Conservation (phyloP, 2,329 filamentous ascomycete species). For the Phialocephala sp. region DNA sequence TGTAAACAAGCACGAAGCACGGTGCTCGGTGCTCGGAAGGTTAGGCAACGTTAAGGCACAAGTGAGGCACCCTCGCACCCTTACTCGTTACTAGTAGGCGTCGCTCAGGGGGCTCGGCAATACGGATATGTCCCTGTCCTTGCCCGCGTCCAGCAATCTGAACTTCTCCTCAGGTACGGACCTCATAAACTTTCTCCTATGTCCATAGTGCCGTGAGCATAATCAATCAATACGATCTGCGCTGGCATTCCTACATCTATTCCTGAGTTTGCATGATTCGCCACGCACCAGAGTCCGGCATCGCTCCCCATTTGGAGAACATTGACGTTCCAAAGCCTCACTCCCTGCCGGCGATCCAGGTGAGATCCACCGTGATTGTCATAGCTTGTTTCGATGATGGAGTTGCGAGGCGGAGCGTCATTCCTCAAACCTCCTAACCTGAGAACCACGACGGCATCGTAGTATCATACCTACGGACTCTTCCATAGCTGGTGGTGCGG, state of each 20-base stretch:
- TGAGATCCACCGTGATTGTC: slow-evolving; percentile 10
- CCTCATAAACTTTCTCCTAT: not conserved
- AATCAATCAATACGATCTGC: slow-evolving; percentile 12
- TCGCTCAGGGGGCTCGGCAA: not conserved
- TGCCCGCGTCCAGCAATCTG: not conserved
- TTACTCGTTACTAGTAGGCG: too few relatives aligned
- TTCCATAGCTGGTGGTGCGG: slow-evolving; percentile 5
- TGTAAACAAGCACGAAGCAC: not conserved
- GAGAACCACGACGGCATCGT: not conserved
- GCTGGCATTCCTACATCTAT: slow-evolving; percentile 9
- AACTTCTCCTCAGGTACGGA: not conserved
- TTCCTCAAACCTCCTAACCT: slow-evolving; percentile 13
- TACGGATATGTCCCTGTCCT: too few relatives aligned
- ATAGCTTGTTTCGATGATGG: slow-evolving; percentile 21
- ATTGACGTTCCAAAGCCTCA: slow-evolving; percentile 6
- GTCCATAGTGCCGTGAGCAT: not conserved
- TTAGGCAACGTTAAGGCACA: not conserved
- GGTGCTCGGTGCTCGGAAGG: not conserved
- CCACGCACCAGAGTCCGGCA: slow-evolving; percentile 3
- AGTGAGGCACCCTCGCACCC: not conserved
- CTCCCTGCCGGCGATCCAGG: slow-evolving; percentile 19
- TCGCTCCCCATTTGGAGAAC: not conserved
- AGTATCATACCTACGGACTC: not conserved
- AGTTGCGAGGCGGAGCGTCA: slow-evolving; percentile 7
- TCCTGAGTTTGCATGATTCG: slow-evolving; percentile 15